Base-by-base conservation (phyloP, 306 rosid species). In the Pachyrhizus erosus region DNA sequence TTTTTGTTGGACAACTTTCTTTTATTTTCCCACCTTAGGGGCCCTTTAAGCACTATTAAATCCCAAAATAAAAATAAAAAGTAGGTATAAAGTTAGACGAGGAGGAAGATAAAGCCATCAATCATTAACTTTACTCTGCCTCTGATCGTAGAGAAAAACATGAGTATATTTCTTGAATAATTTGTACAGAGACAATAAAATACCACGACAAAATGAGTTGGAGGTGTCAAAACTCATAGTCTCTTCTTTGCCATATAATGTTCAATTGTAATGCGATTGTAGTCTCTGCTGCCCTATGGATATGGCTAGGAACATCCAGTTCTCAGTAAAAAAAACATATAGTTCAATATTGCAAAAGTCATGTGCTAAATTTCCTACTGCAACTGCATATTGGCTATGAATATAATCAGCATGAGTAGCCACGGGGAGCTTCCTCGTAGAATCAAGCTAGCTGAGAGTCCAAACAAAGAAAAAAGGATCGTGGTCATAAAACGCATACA, bases 401-500 rank as follows among this genome's bases (percentile, higher is more conserved):
- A 77, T 68, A 74, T 40, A 60, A 66, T 70, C 73, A 81, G 57
- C 66, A 76, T 18, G 24, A 80, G 64, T 65, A 71, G 37, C 86
- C 87, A 80, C 71, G 48, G 10, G 29, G 71, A 76, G 33, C 66
- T 66, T 68, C 84, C 82, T 76, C 23, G 87, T 31, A 57, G 13
- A 60, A 60, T 71, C 2, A 83, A 79, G 82, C 86, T 33, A 82
- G 71, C 92, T 89, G 93, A 49, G 37, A 48, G 76, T 21, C 61
- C 74, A 14, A 7, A 74, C 55, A 66, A 26, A 13, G 64, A 26
- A 33, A 7, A 0, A 54, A 18, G 72, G 51, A 75, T 66, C 66
- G 37, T 68, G 7, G 14, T 45, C 26, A 43, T 82, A 67, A 14
- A 34, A 31, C 37, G 13, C 37, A 33, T 15, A 29, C 9, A 75